A percentile compares a stretch with the other conserved stretches of the same genome.
phyloP scores from a whole-genome alignment of 768 basidiomycete genomes.

The Auricularia auricula-judae region DNA sequence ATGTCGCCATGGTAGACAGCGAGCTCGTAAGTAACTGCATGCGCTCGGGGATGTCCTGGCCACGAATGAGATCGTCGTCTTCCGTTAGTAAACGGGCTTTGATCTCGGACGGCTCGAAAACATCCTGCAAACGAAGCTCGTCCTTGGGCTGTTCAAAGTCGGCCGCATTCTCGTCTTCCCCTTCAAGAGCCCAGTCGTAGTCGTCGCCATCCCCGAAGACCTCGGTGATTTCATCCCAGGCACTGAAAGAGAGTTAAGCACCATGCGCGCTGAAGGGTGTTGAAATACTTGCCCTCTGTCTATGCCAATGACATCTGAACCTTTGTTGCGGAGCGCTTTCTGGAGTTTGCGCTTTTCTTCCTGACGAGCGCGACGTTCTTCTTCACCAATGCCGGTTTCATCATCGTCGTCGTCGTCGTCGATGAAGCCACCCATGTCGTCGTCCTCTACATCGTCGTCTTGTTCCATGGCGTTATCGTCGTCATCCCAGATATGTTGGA shows the following conservation, averaged over 20 bases:
- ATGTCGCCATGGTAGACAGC: slow-evolving; percentile 52
- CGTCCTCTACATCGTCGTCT: slow-evolving; percentile 68
- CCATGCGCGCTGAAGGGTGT: slow-evolving; percentile 5
- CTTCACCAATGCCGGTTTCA: slow-evolving; percentile 56
- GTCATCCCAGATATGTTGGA: slow-evolving; percentile 76
- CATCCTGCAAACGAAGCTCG: slow-evolving; percentile 80
- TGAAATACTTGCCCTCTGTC: slow-evolving; percentile 44
- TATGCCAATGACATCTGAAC: slow-evolving; percentile 66
- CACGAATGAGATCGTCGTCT: slow-evolving; percentile 86
- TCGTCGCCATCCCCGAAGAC: slow-evolving; percentile 96
- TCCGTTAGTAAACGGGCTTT: slow-evolving; percentile 79
- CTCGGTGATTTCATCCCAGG: slow-evolving; percentile 92
- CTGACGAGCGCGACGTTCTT: slow-evolving; percentile 63
- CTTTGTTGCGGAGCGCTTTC: slow-evolving; percentile 52
- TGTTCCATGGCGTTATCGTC: slow-evolving; percentile 33
- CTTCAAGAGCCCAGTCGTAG: slow-evolving; percentile 88
- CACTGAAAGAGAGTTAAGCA: slow-evolving; percentile 33
- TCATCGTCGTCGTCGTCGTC: slow-evolving; percentile 35
- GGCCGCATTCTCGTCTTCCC: slow-evolving; percentile 50
- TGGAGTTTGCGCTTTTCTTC: slow-evolving; percentile 49
- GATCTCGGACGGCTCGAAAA: slow-evolving; percentile 94
- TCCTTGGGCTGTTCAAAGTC: slow-evolving; percentile 46
- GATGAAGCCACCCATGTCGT: slow-evolving; percentile 67
- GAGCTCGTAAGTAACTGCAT: slow-evolving; percentile 87
- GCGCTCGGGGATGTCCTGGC: slow-evolving; percentile 85